Evolutionary conservation across 1,139 yeast species (phyloP), one percentile per base, ranked within the genome.

Genomic region (Pichia sp.): DNA sequence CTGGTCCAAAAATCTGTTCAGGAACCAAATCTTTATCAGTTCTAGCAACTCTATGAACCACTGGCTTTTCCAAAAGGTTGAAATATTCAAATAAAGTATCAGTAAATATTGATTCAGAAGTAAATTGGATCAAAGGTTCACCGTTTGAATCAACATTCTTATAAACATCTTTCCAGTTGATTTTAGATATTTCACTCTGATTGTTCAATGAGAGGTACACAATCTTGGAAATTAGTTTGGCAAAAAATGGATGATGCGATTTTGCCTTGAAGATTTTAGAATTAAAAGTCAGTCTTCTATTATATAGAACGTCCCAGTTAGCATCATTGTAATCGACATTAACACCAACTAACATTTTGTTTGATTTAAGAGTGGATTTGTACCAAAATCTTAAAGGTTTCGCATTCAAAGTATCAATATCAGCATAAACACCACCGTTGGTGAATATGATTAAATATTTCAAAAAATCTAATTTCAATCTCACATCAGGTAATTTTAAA

Each of bases 101-200:
- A 2, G 94, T 81, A 73, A 84, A 83, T n/a, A 82, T 72, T 23
- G 86, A 88, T 5, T 87, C 85, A 10, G 92, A 90, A 0, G 92
- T 57, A 36, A 57, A 58, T 79, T 88, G 92, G 79, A 58, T 77
- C 67, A 84, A 80, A 71, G 62, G 61, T 42, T 58, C 62, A 34
- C 57, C 59, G 39, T 57, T 58, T 6, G 59, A 53, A 43, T 83
- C 92, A 85, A 84, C 55, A 73, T 71, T 83, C 79, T 79, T 43
- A 79, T 76, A 61, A 65, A 77, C 58, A 64, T 48, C 44, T 51
- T 70, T 71, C 53, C 81, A 77, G 29, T 81, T 61, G 38, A 66
- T 63, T 6, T 44, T 39, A n/a, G 27, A 3, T 29, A 60, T 60
- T 41, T 67, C 54, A 11, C 65, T 61, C 26, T 61, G 38, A 34